phyloP scores from a whole-genome alignment of 225 moss, liverwort and hornwort genomes.

The Bryoerythrophyllum caledonicum region DNA sequence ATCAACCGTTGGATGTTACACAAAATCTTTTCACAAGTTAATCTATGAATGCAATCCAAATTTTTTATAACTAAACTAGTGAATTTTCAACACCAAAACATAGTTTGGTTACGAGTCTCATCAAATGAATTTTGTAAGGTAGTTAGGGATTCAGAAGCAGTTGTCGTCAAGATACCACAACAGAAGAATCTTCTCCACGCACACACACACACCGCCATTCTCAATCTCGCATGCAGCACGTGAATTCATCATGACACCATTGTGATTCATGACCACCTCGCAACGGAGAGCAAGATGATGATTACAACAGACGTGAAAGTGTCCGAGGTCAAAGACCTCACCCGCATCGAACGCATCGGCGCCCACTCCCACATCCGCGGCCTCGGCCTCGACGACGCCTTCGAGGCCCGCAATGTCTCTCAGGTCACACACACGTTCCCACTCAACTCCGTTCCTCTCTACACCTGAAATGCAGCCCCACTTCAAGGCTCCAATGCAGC shows the following conservation, averaged over 20 bases:
- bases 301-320: slow-evolving; percentile 69
- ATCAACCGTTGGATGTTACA: too few relatives aligned
- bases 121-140: background rate
- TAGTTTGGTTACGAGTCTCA: too few relatives aligned
- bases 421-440: slow-evolving; percentile 31
- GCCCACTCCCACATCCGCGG: slow-evolving; percentile 90
- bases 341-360: slow-evolving; percentile 80
- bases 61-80: too few relatives aligned
- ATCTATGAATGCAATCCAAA: too few relatives aligned
- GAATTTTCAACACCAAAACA: too few relatives aligned
- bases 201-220: background rate
- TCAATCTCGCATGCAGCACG: background rate
- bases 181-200: background rate
- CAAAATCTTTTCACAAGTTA: too few relatives aligned
- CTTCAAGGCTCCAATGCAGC: too few relatives aligned
- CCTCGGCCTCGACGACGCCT: slow-evolving; percentile 74
- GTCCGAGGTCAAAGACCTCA: slow-evolving; percentile 69
- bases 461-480: too few relatives aligned
- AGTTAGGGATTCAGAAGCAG: background rate
- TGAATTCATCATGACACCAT: background rate
- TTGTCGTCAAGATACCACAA: background rate
- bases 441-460: too few relatives aligned
- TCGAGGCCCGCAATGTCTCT: slow-evolving; percentile 71
- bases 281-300: slow-evolving; percentile 22
- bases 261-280: background rate